Conservation (phyloP, 768 basidiomycete species). For the Royoungia palumana region DNA sequence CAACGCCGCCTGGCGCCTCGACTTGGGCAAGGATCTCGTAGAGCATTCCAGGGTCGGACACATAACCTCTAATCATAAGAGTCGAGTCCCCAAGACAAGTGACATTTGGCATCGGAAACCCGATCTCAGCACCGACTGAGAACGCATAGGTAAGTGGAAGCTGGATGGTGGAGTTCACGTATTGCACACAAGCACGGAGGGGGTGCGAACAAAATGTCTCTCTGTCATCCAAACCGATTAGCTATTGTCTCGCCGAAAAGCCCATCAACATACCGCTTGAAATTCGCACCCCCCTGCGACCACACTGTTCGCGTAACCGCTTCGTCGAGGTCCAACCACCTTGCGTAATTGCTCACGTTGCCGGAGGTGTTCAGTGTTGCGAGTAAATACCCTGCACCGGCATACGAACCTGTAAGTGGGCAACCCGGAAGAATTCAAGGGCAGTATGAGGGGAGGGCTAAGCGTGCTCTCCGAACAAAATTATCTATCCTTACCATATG, state of each 20-base stretch:
- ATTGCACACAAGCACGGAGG: constrained; percentile 57
- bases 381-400: constrained; percentile 60
- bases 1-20: constrained; percentile 29
- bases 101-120: constrained; percentile 54
- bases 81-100: constrained; percentile 58
- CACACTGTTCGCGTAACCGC: constrained; percentile 57
- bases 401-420: constrained; percentile 56
- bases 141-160: constrained; percentile 50
- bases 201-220: constrained; percentile 70
- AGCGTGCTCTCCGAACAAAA: not conserved
- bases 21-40: constrained; percentile 64
- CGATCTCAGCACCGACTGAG: constrained; percentile 42
- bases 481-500: constrained; percentile 48
- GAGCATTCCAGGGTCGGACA: constrained; percentile 56
- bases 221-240: constrained; percentile 23
- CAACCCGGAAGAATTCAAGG: not conserved
- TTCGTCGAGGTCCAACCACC: constrained; percentile 70
- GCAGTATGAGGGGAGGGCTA: not conserved
- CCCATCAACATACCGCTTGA: constrained; percentile 42
- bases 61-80: constrained; percentile 51
- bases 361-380: constrained; percentile 44
- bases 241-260: not conserved
- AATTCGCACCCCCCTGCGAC: constrained; percentile 48
- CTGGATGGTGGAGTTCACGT: constrained; percentile 37
- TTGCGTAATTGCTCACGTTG: constrained; percentile 41